Percentiles rank a stretch among this genome's conserved stretches.
Evolutionary conservation across 2,329 filamentous ascomycete species (phyloP).

Genomic region (Eutypa lata): DNA sequence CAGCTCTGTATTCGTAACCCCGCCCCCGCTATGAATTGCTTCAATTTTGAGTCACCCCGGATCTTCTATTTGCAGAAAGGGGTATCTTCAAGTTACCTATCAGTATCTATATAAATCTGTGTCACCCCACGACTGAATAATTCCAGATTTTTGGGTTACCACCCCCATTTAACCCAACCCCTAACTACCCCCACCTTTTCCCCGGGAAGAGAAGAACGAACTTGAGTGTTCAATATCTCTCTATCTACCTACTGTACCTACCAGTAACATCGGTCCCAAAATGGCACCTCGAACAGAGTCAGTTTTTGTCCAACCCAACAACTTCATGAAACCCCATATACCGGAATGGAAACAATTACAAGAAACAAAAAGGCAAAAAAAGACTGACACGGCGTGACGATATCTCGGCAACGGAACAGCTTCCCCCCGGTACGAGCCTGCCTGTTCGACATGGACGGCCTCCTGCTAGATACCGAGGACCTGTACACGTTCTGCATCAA

Average conservation of each 20-base stretch:
- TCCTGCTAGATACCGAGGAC: constrained; percentile 92
- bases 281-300: constrained; percentile 47
- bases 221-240: too few species aligned
- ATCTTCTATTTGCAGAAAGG: too few species aligned
- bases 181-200: too few species aligned
- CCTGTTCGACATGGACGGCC: constrained; percentile 98
- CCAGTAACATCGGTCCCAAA: constrained; percentile 2
- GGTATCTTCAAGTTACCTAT: too few species aligned
- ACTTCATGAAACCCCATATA: background rate
- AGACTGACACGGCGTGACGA: constrained; percentile 7
- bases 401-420: constrained; percentile 36
- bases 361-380: constrained; percentile 13
- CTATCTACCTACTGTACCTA: background rate
- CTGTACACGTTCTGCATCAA: constrained; percentile 83
- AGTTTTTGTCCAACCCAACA: constrained; percentile 14
- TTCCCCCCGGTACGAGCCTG: constrained; percentile 83
- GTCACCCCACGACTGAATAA: too few species aligned
- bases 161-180: too few species aligned
- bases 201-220: too few species aligned
- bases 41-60: background rate
- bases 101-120: too few species aligned
- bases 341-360: too few species aligned
- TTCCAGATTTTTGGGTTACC: too few species aligned
- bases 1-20: background rate
- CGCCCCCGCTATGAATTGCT: background rate